Base-by-base conservation (phyloP, 2,329 filamentous ascomycete species). In the Exophiala aquamarina region DNA sequence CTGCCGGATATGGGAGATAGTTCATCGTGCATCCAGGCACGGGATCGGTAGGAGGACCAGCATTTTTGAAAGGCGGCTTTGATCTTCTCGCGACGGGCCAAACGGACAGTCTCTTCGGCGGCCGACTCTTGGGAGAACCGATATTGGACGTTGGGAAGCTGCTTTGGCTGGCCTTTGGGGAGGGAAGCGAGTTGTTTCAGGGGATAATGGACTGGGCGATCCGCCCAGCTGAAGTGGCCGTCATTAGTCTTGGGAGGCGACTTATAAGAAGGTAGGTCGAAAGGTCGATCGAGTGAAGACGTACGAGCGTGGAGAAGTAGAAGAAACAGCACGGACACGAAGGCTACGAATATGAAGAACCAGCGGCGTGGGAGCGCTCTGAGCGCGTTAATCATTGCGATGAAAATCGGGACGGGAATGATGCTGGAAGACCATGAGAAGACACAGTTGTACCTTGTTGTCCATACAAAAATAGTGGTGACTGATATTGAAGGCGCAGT, bases 21-120 rank as follows among this genome's bases (percentile, higher is more conserved):
- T 55, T 84, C 83, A 59, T 86, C 82, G 36, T 77, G 72, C 59
- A 77, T 72, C 82, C 82, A 86, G 0, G 83, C 83, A 53, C 77
- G 64, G 40, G 72, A 70, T 59, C 74, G 80, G 64, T 87, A 86
- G 13, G 74, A 76, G 6, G 63, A 59, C 79, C 81, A 85, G 54
- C 74, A 75, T 56, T 75, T 76, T 38, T 67, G 52, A 54, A 81
- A 81, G 52, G 69, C 73, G 35, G 68, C 67, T 53, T 67, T 70
- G 41, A 82, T 72, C 15, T 72, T 70, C 11, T 64, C 65, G 36
- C 66, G 66, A 21, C 74, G 66, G 47, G 37, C 20, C 29, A 41
- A 13, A 15, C 50, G 17, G 13, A 20, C 20, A 13, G n/a, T 26
- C n/a, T 28, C 21, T 11, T 38, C 46, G 19, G 26, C 11, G 14